These are phyloP conservation scores for Talaromyces sp. DNA, from an alignment of 2,329 filamentous ascomycete genomes.

Conservation along the genomic window DNA sequence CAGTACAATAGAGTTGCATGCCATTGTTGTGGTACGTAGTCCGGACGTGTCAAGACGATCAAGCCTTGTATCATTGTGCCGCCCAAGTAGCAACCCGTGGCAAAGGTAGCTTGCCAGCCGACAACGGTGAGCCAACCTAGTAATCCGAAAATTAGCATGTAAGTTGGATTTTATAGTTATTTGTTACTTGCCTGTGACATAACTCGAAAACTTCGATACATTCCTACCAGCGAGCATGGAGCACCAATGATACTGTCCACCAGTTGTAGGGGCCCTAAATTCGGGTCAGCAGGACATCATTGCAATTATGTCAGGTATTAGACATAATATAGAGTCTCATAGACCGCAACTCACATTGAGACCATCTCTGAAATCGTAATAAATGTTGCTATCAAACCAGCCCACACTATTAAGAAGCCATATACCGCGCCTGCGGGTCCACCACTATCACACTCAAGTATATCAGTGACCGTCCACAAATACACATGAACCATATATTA, in stretches of 20 bases:
- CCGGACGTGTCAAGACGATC: constrained; percentile 25
- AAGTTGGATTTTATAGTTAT: not conserved
- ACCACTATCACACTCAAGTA: constrained; percentile 1
- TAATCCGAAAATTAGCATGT: not conserved
- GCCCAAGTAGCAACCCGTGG: constrained; percentile 31
- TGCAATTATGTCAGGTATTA: not conserved
- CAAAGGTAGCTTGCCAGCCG: constrained; percentile 33
- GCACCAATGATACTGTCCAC: constrained; percentile 20
- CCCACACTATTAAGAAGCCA: constrained; percentile 17
- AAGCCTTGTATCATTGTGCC: constrained; percentile 34
- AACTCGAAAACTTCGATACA: constrained; percentile 18
- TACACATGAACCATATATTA: too few relatives aligned
- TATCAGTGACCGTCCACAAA: not conserved
- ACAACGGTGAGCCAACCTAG: constrained; percentile 24
- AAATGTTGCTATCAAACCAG: constrained; percentile 13
- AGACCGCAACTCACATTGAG: constrained; percentile 11
- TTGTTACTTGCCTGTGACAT: constrained; percentile 15
- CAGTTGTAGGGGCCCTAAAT: constrained; percentile 16
- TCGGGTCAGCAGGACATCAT: not conserved
- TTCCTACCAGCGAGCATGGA: constrained; percentile 16
- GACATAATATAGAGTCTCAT: not conserved
- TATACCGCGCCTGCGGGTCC: constrained; percentile 17
- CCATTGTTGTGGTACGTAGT: constrained; percentile 30
- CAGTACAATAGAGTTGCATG: constrained; percentile 52
- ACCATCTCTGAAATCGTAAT: constrained; percentile 14